These are phyloP conservation scores for Aspergillus phoenicis DNA, from an alignment of 2,329 filamentous ascomycete genomes.

Conservation along the genomic window DNA sequence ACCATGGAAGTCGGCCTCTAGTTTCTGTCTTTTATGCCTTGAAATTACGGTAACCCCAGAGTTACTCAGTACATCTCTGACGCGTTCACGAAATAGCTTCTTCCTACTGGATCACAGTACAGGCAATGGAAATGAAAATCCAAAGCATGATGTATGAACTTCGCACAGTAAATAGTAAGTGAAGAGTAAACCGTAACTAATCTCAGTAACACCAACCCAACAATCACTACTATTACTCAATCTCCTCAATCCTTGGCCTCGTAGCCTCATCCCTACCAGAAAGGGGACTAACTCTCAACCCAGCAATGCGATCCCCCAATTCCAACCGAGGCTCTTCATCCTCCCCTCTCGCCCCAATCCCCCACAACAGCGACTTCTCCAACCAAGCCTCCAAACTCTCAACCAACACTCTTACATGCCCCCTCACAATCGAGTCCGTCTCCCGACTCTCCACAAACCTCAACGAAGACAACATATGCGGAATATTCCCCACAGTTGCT, in stretches of 20 bases:
- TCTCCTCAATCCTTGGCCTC: conserved; percentile 45
- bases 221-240: conserved; percentile 33
- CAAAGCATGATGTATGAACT: not conserved
- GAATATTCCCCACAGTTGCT: conserved; percentile 42
- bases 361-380: conserved; percentile 46
- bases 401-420: conserved; percentile 43
- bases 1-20: not conserved
- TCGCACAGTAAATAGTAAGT: not conserved
- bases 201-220: not conserved
- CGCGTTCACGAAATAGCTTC: not conserved
- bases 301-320: conserved; percentile 43
- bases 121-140: not conserved
- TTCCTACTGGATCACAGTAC: not conserved
- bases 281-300: conserved; percentile 40
- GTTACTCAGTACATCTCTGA: not conserved
- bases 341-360: conserved; percentile 31
- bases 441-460: conserved; percentile 42
- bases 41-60: not conserved
- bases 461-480: conserved; percentile 41
- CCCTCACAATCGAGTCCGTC: conserved; percentile 42
- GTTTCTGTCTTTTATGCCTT: not conserved
- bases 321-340: conserved; percentile 33
- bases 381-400: conserved; percentile 48
- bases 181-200: too few species aligned
- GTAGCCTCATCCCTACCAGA: conserved; percentile 22